Evolutionary conservation across 495 filamentous ascomycete species (phyloP).

Genomic region (Penicillium daleae): DNA sequence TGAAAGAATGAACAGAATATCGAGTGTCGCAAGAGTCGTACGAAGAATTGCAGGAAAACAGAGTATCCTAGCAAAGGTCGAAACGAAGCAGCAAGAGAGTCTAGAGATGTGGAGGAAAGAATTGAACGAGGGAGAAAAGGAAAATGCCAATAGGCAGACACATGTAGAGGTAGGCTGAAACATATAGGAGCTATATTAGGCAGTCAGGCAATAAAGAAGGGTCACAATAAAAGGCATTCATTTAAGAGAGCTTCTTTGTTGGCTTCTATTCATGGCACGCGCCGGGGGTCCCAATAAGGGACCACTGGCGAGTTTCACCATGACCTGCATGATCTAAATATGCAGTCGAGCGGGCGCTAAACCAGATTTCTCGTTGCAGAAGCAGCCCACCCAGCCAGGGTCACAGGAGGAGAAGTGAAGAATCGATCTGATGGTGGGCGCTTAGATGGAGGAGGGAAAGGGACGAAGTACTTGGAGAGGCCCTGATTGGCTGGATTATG

Average conservation of each 20-base stretch:
- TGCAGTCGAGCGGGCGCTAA: constrained; percentile 27
- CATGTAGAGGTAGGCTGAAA: constrained; percentile 18
- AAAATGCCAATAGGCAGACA: constrained; percentile 17
- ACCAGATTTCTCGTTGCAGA: constrained; percentile 17
- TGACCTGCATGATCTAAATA: constrained; percentile 21
- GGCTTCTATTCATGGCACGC: constrained; percentile 34
- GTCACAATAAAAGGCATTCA: constrained; percentile 19
- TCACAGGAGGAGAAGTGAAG: constrained; percentile 8
- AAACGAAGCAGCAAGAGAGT: constrained; percentile 9
- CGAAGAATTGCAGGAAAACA: no score
- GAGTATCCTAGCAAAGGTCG: not conserved
- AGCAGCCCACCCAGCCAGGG: constrained; percentile 7
- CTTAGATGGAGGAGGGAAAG: constrained; percentile 20
- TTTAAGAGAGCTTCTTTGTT: constrained; percentile 15
- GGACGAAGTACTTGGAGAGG: constrained; percentile 29
- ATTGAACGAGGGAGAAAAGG: not conserved
- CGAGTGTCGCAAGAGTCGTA: not conserved
- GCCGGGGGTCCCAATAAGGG: constrained; percentile 35
- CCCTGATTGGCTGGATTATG: constrained; percentile 43
- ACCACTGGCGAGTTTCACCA: constrained; percentile 30
- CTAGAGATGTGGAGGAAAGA: constrained; percentile 1
- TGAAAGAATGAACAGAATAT: not conserved
- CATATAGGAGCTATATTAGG: constrained; percentile 2
- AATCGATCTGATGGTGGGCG: constrained; percentile 28
- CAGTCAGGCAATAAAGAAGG: constrained; percentile 2